A percentile compares a stretch with the other conserved stretches of the same genome.
Conservation (phyloP, 2,329 filamentous ascomycete species). For the Exserohilum turcica region DNA sequence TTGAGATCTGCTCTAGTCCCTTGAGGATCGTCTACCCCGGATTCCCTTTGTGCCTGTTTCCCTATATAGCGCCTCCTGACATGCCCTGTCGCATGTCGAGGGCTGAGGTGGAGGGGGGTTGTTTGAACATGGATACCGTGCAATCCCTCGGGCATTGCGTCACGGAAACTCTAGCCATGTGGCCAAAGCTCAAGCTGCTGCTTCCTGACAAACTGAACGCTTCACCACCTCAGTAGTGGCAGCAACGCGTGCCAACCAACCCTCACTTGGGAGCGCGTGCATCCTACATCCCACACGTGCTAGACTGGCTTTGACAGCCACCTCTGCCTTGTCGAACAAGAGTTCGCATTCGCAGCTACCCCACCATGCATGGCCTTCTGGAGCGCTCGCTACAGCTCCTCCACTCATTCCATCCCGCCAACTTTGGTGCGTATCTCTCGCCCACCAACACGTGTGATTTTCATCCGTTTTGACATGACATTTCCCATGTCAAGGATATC, state of each 20-base stretch:
- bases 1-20: neutral
- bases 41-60: neutral
- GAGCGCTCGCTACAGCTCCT: slow-evolving; percentile 35
- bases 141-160: slow-evolving; percentile 9
- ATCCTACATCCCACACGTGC: neutral
- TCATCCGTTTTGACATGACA: neutral
- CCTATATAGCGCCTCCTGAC: neutral
- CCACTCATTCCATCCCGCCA: slow-evolving; percentile 22
- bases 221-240: neutral
- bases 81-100: slow-evolving; percentile 1
- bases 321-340: slow-evolving; percentile 1
- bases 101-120: neutral
- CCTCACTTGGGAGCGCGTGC: neutral
- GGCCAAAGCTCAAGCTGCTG: slow-evolving; percentile 4
- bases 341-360: slow-evolving; percentile 11
- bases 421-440: slow-evolving; percentile 20
- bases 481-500: neutral
- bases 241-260: neutral
- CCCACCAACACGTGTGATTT: neutral
- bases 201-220: neutral
- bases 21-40: neutral
- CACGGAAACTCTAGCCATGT: slow-evolving; percentile 5
- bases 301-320: neutral
- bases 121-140: slow-evolving; percentile 10
- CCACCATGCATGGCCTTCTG: slow-evolving; percentile 31